These are phyloP conservation scores for Tolypocladium tropicale DNA, from an alignment of 2,329 filamentous ascomycete species.

Conservation along the genomic window DNA sequence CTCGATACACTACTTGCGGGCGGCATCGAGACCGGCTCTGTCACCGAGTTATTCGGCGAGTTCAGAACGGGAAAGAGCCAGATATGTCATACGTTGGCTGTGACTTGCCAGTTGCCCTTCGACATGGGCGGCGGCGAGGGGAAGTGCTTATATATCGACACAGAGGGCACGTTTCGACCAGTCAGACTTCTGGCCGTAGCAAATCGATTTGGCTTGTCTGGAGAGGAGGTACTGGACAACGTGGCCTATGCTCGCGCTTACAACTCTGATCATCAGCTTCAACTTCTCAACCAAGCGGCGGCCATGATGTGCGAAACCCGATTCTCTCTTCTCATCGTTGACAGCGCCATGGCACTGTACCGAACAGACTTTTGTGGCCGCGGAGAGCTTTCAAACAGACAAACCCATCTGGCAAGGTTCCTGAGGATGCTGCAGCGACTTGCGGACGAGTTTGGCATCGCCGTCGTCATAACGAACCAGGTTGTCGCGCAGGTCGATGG, in stretches of 20 bases:
- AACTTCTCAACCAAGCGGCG: constrained; percentile 87
- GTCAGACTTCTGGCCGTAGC: constrained; percentile 86
- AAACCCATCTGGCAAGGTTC: constrained; percentile 82
- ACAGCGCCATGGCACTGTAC: constrained; percentile 91
- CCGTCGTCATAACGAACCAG: constrained; percentile 97
- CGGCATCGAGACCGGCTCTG: constrained; percentile 91
- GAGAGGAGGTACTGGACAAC: constrained; percentile 96
- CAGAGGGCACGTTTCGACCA: constrained; percentile 92
- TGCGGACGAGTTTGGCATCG: constrained; percentile 82
- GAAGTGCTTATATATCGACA: constrained; percentile 97
- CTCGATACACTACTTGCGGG: constrained; percentile 90
- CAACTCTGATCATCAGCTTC: constrained; percentile 95
- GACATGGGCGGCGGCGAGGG: constrained; percentile 98
- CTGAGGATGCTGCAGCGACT: constrained; percentile 75
- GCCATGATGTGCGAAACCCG: constrained; percentile 99
- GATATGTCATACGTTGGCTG: constrained; percentile 95
- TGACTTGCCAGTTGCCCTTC: constrained; percentile 94
- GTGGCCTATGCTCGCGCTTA: constrained; percentile 97
- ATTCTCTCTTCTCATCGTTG: constrained; percentile 90
- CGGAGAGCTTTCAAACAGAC: constrained; percentile 88
- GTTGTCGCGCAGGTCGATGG: constrained; percentile 97
- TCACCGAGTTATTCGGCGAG: constrained; percentile 96
- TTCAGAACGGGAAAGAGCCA: constrained; percentile 98
- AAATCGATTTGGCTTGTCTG: constrained; percentile 86
- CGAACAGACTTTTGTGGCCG: constrained; percentile 95